Conservation (phyloP, 805 yeast genomes). For the Middelhovenomyces tepae region DNA sequence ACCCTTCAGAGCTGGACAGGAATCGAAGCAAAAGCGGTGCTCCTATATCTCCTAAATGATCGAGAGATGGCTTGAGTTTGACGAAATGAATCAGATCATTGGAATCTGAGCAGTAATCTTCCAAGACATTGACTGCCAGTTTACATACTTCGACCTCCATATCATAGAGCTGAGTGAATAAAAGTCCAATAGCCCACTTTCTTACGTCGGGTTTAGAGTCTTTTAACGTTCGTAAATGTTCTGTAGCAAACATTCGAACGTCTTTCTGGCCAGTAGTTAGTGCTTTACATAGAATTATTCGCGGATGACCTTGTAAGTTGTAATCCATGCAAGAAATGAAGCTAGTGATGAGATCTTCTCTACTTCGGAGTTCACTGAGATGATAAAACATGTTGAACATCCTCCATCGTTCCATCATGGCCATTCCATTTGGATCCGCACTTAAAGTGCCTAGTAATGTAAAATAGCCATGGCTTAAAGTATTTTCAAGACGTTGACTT, state of each 20-base stretch:
- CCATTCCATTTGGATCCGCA: conserved; percentile 50
- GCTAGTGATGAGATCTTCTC: conserved; percentile 49
- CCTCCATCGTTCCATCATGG: conserved; percentile 71
- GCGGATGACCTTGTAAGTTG: conserved; percentile 51
- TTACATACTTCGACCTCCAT: conserved; percentile 46
- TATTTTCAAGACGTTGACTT: conserved; percentile 45
- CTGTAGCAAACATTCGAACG: conserved; percentile 51
- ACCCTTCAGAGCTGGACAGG: conserved; percentile 61
- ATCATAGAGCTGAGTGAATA: conserved; percentile 67
- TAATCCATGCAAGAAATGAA: conserved; percentile 58
- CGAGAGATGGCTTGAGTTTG: conserved; percentile 45
- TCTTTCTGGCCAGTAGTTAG: conserved; percentile 45
- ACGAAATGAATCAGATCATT: conserved; percentile 43
- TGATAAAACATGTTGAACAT: conserved; percentile 74
- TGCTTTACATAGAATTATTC: conserved; percentile 58
- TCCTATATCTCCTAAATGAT: conserved; percentile 42
- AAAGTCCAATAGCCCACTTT: conserved; percentile 42
- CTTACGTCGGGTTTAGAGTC: conserved; percentile 13
- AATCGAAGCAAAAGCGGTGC: conserved; percentile 54
- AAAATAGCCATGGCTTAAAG: conserved; percentile 70
- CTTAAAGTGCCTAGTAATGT: conserved; percentile 69
- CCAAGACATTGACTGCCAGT: conserved; percentile 46
- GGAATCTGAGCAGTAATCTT: conserved; percentile 40
- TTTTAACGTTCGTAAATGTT: conserved; percentile 38
- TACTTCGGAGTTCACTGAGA: conserved; percentile 44